Conservation (phyloP, 345 rosid species). For the Salix caprea region DNA sequence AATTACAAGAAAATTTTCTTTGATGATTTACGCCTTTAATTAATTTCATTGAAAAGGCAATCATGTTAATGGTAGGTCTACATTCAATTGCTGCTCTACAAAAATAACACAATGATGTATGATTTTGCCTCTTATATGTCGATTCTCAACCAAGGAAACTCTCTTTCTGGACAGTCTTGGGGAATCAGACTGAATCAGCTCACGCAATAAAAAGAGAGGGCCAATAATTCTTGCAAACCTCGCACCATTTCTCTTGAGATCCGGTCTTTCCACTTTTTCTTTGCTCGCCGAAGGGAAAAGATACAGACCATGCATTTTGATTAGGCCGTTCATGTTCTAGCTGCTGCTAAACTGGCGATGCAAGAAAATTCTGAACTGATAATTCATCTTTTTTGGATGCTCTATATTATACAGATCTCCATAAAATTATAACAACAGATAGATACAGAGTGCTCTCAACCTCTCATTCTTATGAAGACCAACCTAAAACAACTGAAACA, state of each 20-base stretch:
- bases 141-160: background rate
- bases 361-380: constrained; percentile 20
- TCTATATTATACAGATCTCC: constrained; percentile 33
- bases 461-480: constrained; percentile 11
- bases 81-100: background rate
- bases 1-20: background rate
- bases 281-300: background rate
- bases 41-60: too few species aligned
- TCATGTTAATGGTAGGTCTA: background rate
- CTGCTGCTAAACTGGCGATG: background rate
- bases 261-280: background rate
- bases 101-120: background rate
- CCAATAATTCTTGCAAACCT: background rate
- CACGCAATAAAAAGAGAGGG: background rate
- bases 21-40: background rate
- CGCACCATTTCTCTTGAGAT: background rate
- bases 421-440: constrained; percentile 25
- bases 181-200: background rate
- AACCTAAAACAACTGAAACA: constrained; percentile 15
- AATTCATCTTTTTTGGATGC: constrained; percentile 29
- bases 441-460: constrained; percentile 10
- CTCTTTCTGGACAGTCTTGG: background rate
- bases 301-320: background rate
- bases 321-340: background rate
- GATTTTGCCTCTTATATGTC: background rate